Conservation (phyloP, 192 early-diverging fungal species). For the Spizellomyces sp. region DNA sequence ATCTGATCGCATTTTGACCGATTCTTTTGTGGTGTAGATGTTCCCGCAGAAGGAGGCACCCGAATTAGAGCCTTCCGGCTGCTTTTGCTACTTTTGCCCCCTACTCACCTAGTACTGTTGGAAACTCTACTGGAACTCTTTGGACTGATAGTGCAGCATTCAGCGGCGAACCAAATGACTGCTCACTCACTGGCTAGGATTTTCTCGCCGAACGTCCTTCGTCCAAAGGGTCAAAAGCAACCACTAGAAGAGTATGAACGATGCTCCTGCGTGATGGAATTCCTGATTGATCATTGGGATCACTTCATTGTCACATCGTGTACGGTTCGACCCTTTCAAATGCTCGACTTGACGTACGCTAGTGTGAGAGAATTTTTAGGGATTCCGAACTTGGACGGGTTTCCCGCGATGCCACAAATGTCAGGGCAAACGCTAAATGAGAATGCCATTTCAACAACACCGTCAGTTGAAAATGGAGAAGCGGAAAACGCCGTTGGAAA, state of each 20-base stretch:
- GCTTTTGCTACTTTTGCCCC: constrained; percentile 52
- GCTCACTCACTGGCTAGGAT: constrained; percentile 47
- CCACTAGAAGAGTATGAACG: constrained; percentile 51
- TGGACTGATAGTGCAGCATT: constrained; percentile 23
- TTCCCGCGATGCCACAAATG: no score
- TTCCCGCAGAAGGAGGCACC: constrained; percentile 41
- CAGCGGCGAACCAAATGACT: constrained; percentile 50
- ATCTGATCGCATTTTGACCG: background rate
- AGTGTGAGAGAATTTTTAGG: no score
- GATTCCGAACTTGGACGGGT: no score
- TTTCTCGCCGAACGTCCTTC: constrained; percentile 50
- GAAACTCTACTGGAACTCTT: constrained; percentile 50
- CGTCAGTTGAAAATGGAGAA: no score
- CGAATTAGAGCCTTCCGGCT: constrained; percentile 45
- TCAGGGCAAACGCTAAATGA: no score
- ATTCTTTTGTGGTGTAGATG: constrained; percentile 27
- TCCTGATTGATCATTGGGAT: constrained; percentile 42
- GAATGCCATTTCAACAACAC: no score
- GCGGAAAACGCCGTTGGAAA: no score
- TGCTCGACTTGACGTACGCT: constrained; percentile 37
- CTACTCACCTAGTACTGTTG: constrained; percentile 44
- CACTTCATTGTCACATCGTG: constrained; percentile 38
- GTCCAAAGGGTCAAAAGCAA: constrained; percentile 42
- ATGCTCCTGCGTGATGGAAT: constrained; percentile 46
- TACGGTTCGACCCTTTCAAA: constrained; percentile 40